Evolutionary conservation across 1,284 basidiomycete species (phyloP).

Genomic region (Afroboletus lepidellus): DNA sequence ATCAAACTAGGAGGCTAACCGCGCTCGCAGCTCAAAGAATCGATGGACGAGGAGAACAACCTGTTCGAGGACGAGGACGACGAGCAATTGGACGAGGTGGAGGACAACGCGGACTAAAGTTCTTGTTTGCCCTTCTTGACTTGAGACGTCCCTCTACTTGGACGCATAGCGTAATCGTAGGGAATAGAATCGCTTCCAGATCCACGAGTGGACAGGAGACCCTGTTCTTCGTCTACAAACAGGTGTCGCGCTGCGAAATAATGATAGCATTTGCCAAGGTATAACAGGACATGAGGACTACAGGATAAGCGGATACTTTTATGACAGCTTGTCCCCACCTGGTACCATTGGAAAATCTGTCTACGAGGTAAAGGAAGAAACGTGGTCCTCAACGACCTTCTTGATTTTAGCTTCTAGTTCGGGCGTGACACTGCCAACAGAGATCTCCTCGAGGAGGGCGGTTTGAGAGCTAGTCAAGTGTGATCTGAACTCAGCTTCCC

Average conservation of each 20-base stretch:
- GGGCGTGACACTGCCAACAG: slow-evolving; percentile 79
- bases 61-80: slow-evolving; percentile 50
- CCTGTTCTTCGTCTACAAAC: background rate
- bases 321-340: slow-evolving; percentile 18
- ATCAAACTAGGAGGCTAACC: background rate
- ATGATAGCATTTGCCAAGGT: slow-evolving; percentile 31
- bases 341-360: slow-evolving; percentile 22
- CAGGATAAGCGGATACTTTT: slow-evolving; percentile 18
- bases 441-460: slow-evolving; percentile 78
- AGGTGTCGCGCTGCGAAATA: slow-evolving; percentile 27
- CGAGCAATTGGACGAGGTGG: slow-evolving; percentile 22
- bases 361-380: slow-evolving; percentile 76
- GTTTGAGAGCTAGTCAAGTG: slow-evolving; percentile 72
- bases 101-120: slow-evolving; percentile 15
- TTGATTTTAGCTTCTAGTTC: slow-evolving; percentile 93
- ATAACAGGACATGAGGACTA: slow-evolving; percentile 22
- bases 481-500: slow-evolving; percentile 90
- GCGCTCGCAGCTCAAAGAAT: slow-evolving; percentile 62
- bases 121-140: background rate
- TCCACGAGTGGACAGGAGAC: too few relatives aligned
- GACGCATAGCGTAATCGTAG: too few relatives aligned
- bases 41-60: slow-evolving; percentile 68
- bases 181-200: background rate
- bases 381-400: slow-evolving; percentile 86
- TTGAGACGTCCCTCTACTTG: background rate